phyloP scores from a whole-genome alignment of 2,329 filamentous ascomycete genomes.

The Aureobasidium namibiae region DNA sequence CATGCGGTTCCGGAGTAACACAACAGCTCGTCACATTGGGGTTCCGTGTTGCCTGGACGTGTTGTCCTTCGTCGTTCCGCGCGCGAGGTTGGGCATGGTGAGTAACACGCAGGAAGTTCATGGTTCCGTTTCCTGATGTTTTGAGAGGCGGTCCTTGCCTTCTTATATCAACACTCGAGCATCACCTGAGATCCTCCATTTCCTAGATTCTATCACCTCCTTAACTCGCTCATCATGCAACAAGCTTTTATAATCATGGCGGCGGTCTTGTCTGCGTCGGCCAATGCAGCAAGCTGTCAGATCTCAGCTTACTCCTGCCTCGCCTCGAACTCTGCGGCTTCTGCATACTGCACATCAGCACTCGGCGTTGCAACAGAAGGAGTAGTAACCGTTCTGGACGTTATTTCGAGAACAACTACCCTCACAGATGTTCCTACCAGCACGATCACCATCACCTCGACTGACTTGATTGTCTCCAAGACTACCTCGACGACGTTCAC shows the following conservation, averaged over 20 bases:
- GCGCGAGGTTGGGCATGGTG: not conserved
- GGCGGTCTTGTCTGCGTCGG: not conserved
- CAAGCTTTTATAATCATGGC: not conserved
- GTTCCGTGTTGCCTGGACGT: not conserved
- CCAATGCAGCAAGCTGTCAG: constrained; percentile 3
- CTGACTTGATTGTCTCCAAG: not conserved
- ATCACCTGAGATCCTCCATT: not conserved
- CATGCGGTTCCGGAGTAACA: not conserved
- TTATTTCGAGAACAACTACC: not conserved
- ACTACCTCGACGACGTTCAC: not conserved
- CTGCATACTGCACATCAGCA: constrained; percentile 5
- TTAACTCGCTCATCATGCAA: not conserved
- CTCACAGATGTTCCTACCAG: not conserved
- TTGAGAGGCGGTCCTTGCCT: too few relatives aligned
- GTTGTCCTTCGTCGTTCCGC: not conserved
- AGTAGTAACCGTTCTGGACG: not conserved
- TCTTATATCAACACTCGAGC: not conserved
- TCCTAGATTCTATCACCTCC: too few relatives aligned
- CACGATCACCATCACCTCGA: not conserved
- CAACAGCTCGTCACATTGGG: not conserved
- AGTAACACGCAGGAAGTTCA: not conserved
- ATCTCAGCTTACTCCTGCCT: constrained; percentile 5
- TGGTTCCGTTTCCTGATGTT: not conserved
- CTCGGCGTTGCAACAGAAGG: not conserved
- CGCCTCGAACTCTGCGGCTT: constrained; percentile 1